Evolutionary conservation across 2,329 filamentous ascomycete genomes (phyloP).

Genomic region (Fusarium stilboides): DNA sequence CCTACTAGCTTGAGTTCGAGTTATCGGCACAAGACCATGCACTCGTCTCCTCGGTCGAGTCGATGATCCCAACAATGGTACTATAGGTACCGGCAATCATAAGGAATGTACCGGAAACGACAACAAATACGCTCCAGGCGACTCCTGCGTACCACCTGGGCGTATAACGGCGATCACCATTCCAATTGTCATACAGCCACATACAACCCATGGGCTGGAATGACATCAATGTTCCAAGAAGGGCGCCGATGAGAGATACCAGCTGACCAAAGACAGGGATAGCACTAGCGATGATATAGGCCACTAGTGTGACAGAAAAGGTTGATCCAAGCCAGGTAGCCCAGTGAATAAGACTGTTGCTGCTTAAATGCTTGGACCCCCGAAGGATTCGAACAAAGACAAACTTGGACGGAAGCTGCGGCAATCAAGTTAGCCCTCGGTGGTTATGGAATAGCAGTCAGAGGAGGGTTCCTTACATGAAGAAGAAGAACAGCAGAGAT

Average conservation of each 20-base stretch:
- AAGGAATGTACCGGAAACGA: slow-evolving; percentile 52
- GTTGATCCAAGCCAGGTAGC: slow-evolving; percentile 51
- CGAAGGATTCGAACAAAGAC: slow-evolving; percentile 41
- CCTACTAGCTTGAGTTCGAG: slow-evolving; percentile 49
- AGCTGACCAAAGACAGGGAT: slow-evolving; percentile 44
- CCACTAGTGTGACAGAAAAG: slow-evolving; percentile 37
- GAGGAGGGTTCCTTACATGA: slow-evolving; percentile 41
- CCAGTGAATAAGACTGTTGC: slow-evolving; percentile 51
- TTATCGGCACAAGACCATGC: slow-evolving; percentile 62
- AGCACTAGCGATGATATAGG: slow-evolving; percentile 47
- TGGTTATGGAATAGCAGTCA: slow-evolving; percentile 1
- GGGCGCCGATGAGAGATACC: slow-evolving; percentile 50
- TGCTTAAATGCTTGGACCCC: slow-evolving; percentile 49
- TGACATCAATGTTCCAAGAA: slow-evolving; percentile 49
- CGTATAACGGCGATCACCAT: background rate
- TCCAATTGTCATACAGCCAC: slow-evolving; percentile 51
- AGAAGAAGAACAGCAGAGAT: slow-evolving; percentile 45
- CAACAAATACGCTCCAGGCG: slow-evolving; percentile 20
- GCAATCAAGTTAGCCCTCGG: background rate
- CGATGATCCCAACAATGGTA: slow-evolving; percentile 54
- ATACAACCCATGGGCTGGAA: slow-evolving; percentile 48
- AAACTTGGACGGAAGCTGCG: slow-evolving; percentile 8
- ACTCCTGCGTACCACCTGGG: slow-evolving; percentile 17
- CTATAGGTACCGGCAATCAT: slow-evolving; percentile 63
- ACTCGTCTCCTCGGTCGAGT: slow-evolving; percentile 53